Evolutionary conservation across 2,329 filamentous ascomycete genomes (phyloP).

Genomic region (Nothopassalora personata): DNA sequence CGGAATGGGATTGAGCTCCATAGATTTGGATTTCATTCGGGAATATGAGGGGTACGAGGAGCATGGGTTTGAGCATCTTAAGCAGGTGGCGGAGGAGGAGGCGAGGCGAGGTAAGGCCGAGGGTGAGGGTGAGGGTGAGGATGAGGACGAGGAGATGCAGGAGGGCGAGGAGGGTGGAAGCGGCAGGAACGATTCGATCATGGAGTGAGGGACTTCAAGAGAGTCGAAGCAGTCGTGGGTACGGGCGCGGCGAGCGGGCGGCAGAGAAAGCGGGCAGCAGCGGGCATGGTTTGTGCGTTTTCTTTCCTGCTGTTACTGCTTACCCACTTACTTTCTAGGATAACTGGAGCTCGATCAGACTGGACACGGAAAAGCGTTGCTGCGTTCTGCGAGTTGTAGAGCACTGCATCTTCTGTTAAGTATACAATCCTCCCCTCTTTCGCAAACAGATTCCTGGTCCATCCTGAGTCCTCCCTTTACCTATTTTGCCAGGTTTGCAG

Average conservation of each 20-base stretch:
- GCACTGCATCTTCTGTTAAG: too few relatives aligned
- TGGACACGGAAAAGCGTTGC: neutral
- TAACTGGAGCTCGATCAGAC: neutral
- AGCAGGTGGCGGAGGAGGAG: slow-evolving; percentile 6
- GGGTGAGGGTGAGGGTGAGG: neutral
- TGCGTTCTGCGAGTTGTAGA: neutral
- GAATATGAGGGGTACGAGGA: slow-evolving; percentile 21
- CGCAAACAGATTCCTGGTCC: too few relatives aligned
- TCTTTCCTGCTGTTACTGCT: neutral
- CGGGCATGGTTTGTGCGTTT: neutral
- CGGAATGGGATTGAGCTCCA: slow-evolving; percentile 7
- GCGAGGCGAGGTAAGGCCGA: neutral
- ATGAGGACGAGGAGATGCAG: slow-evolving; percentile 1
- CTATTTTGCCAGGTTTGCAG: too few relatives aligned
- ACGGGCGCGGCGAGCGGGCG: neutral
- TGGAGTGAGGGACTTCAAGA: neutral
- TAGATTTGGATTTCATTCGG: slow-evolving; percentile 21
- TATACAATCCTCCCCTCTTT: too few relatives aligned
- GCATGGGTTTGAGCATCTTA: slow-evolving; percentile 10
- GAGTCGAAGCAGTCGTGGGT: neutral
- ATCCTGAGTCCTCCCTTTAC: too few relatives aligned
- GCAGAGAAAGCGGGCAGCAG: neutral
- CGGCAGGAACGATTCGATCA: neutral
- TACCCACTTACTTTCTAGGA: neutral
- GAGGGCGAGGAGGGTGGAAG: neutral